These are phyloP conservation scores for Boletus albobrunnescens DNA, from an alignment of 1,284 basidiomycete genomes.

Conservation along the genomic window DNA sequence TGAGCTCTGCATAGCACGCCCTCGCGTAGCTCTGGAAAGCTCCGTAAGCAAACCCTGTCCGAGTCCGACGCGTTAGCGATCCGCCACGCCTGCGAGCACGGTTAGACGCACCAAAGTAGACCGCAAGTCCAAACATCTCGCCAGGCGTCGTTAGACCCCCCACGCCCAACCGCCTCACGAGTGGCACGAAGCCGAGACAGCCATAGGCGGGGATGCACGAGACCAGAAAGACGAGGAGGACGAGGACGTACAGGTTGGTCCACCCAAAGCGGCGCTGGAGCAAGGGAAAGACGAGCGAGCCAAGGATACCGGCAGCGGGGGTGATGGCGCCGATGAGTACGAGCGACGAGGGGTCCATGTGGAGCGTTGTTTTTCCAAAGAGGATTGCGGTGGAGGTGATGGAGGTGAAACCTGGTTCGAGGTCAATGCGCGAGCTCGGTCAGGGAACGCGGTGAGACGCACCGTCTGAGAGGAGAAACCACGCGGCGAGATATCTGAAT, in stretches of 20 bases:
- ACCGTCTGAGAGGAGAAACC: slow-evolving; percentile 92
- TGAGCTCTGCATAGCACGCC: slow-evolving; percentile 72
- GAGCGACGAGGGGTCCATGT: slow-evolving; percentile 68
- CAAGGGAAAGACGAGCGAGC: slow-evolving; percentile 68
- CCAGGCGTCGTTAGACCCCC: slow-evolving; percentile 73
- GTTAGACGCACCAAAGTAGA: slow-evolving; percentile 64
- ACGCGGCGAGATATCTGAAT: slow-evolving; percentile 82
- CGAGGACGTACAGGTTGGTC: slow-evolving; percentile 66
- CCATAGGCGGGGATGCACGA: slow-evolving; percentile 78
- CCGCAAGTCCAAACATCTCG: slow-evolving; percentile 82
- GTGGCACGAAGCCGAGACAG: slow-evolving; percentile 71
- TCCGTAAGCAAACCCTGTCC: slow-evolving; percentile 62
- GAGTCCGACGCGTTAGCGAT: not conserved
- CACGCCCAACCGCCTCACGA: slow-evolving; percentile 43
- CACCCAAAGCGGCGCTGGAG: slow-evolving; percentile 59
- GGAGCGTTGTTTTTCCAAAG: slow-evolving; percentile 76
- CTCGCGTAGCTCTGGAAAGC: slow-evolving; percentile 80
- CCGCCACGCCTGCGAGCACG: no score
- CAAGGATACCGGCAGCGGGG: slow-evolving; percentile 66
- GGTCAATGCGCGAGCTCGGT: no score
- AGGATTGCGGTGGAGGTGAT: slow-evolving; percentile 81
- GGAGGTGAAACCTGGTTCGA: slow-evolving; percentile 82
- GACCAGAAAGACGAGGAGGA: slow-evolving; percentile 63
- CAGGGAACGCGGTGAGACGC: slow-evolving; percentile 24
- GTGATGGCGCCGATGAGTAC: slow-evolving; percentile 70